phyloP scores from a whole-genome alignment of 2,329 filamentous ascomycete species.

The Nemania abortiva region DNA sequence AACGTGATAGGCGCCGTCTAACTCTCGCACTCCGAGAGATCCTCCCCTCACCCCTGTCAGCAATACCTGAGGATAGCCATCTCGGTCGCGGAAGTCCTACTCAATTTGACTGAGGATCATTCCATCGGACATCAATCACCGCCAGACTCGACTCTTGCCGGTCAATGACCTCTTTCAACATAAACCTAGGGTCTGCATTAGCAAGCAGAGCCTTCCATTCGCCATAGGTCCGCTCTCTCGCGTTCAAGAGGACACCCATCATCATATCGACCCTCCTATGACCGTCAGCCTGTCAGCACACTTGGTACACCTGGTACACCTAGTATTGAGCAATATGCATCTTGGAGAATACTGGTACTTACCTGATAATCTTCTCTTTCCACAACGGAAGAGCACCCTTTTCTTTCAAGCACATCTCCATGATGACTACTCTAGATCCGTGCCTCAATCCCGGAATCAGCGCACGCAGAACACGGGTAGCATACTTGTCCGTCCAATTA shows the following conservation, averaged over 20 bases:
- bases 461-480: slow-evolving; percentile 27
- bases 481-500: slow-evolving; percentile 42
- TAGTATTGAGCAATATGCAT: neutral
- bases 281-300: neutral
- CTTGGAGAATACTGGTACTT: neutral
- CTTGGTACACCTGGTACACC: neutral
- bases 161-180: slow-evolving; percentile 14
- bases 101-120: neutral
- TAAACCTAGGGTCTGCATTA: slow-evolving; percentile 17
- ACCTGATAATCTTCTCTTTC: slow-evolving; percentile 24
- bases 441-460: slow-evolving; percentile 26
- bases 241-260: slow-evolving; percentile 25
- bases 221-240: slow-evolving; percentile 9
- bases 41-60: neutral
- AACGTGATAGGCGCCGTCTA: neutral
- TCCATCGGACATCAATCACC: slow-evolving; percentile 19
- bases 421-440: slow-evolving; percentile 32
- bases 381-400: slow-evolving; percentile 19
- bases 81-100: neutral
- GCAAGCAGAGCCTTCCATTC: slow-evolving; percentile 22
- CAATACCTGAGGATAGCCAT: neutral
- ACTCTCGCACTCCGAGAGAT: slow-evolving; percentile 3
- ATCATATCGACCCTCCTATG: slow-evolving; percentile 13
- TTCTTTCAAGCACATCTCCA: slow-evolving; percentile 32
- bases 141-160: slow-evolving; percentile 17